Percentiles rank a stretch among this genome's conserved stretches.
These are phyloP conservation scores for Vitis amurensis DNA, from an alignment of 164 flowering plant genomes.

Conservation along the genomic window DNA sequence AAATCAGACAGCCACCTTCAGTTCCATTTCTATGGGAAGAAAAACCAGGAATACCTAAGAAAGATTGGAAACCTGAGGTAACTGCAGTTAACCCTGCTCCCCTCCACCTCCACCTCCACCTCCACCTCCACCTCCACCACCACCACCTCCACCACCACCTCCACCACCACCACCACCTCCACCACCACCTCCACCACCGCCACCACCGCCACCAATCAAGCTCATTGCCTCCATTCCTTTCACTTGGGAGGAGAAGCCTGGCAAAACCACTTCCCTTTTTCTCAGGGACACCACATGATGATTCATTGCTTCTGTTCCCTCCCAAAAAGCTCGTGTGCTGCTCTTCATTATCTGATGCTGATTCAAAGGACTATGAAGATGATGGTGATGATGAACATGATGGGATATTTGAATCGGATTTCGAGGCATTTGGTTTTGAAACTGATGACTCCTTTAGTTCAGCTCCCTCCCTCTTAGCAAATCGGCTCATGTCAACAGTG, in stretches of 20 bases:
- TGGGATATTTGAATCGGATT: slow-evolving; percentile 35
- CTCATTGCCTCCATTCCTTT: slow-evolving; percentile 71
- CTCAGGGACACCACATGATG: slow-evolving; percentile 8
- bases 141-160: slow-evolving; percentile 8
- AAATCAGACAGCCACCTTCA: slow-evolving; percentile 42
- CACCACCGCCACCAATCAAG: slow-evolving; percentile 40
- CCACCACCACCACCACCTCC: neutral
- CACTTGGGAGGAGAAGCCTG: slow-evolving; percentile 81
- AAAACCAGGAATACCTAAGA: slow-evolving; percentile 76
- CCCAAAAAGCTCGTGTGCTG: slow-evolving; percentile 14
- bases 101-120: neutral
- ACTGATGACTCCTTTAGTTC: slow-evolving; percentile 36
- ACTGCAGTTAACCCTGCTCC: neutral
- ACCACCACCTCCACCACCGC: slow-evolving; percentile 17
- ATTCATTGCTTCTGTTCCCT: slow-evolving; percentile 13
- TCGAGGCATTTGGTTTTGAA: slow-evolving; percentile 29
- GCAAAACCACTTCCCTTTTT: slow-evolving; percentile 49
- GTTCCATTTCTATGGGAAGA: slow-evolving; percentile 88
- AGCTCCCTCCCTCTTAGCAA: slow-evolving; percentile 45
- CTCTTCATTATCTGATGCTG: neutral
- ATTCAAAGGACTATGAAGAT: slow-evolving; percentile 10
- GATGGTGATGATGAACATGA: slow-evolving; percentile 18
- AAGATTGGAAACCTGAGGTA: slow-evolving; percentile 54
- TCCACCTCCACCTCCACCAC: neutral
- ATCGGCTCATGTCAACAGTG: slow-evolving; percentile 27